Percentiles rank a stretch among this genome's conserved stretches.
These are phyloP conservation scores for Phytopythium cucurbitacearum DNA, from an alignment of 352 stramenopile genomes.

Conservation along the genomic window DNA sequence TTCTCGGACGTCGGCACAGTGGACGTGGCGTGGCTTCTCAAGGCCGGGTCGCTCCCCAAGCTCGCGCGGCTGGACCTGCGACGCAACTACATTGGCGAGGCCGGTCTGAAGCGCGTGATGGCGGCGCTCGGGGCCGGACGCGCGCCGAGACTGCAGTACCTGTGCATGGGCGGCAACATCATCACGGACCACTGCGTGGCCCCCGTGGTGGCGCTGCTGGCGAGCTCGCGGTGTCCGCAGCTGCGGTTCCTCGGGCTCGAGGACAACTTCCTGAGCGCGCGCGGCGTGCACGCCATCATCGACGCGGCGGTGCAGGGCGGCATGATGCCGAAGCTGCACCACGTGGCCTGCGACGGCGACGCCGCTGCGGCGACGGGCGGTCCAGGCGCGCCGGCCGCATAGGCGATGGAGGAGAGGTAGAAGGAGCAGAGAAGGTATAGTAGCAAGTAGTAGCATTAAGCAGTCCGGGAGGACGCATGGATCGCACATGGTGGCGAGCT, in stretches of 20 bases:
- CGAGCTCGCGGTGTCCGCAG: constrained; percentile 56
- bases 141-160: constrained; percentile 66
- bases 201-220: constrained; percentile 57
- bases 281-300: constrained; percentile 73
- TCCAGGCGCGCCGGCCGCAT: too few species aligned
- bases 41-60: constrained; percentile 56
- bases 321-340: constrained; percentile 84
- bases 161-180: constrained; percentile 84
- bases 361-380: constrained; percentile 6
- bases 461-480: too few species aligned
- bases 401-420: too few species aligned
- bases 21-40: constrained; percentile 69
- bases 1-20: constrained; percentile 74
- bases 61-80: constrained; percentile 67
- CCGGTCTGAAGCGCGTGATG: constrained; percentile 72
- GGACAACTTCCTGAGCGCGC: constrained; percentile 78
- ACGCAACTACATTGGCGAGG: constrained; percentile 81
- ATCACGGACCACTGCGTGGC: constrained; percentile 81
- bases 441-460: too few species aligned
- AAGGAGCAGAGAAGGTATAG: too few species aligned
- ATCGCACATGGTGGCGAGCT: too few species aligned
- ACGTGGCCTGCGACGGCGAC: constrained; percentile 52
- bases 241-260: constrained; percentile 78
- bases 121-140: constrained; percentile 39
- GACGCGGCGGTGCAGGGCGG: constrained; percentile 61